These are phyloP conservation scores for Penicillium salamii DNA, from an alignment of 495 filamentous ascomycete species.

Conservation along the genomic window DNA sequence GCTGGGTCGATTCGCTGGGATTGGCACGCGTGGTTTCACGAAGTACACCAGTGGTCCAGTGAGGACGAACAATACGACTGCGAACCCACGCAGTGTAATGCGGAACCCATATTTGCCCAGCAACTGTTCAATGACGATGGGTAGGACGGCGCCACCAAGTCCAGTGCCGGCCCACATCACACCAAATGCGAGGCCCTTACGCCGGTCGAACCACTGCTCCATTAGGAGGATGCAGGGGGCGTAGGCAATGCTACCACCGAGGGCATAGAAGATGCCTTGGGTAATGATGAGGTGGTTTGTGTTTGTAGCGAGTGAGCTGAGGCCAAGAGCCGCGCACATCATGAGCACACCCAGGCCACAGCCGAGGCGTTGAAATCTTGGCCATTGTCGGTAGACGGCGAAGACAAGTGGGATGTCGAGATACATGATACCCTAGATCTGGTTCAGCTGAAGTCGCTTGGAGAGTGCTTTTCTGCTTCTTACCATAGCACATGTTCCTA, in stretches of 20 bases:
- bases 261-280: constrained; percentile 13
- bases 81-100: constrained; percentile 47
- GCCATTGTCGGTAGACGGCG: neutral
- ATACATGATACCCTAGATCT: constrained; percentile 10
- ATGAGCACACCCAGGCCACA: constrained; percentile 6
- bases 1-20: neutral
- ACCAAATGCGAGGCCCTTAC: constrained; percentile 14
- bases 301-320: constrained; percentile 14
- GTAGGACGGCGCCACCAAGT: constrained; percentile 39
- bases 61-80: constrained; percentile 39
- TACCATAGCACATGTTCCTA: constrained; percentile 20
- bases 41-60: constrained; percentile 52
- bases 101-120: constrained; percentile 50
- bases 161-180: constrained; percentile 36
- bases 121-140: constrained; percentile 44
- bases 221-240: constrained; percentile 11
- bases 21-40: constrained; percentile 29
- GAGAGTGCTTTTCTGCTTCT: neutral
- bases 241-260: constrained; percentile 17
- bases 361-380: constrained; percentile 4
- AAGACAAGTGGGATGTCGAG: constrained; percentile 12
- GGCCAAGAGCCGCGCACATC: constrained; percentile 12
- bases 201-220: constrained; percentile 16
- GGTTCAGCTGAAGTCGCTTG: neutral
- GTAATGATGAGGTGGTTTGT: constrained; percentile 16